These are phyloP conservation scores for Prunella vulgaris DNA, from an alignment of 257 asterid genomes.

Conservation along the genomic window DNA sequence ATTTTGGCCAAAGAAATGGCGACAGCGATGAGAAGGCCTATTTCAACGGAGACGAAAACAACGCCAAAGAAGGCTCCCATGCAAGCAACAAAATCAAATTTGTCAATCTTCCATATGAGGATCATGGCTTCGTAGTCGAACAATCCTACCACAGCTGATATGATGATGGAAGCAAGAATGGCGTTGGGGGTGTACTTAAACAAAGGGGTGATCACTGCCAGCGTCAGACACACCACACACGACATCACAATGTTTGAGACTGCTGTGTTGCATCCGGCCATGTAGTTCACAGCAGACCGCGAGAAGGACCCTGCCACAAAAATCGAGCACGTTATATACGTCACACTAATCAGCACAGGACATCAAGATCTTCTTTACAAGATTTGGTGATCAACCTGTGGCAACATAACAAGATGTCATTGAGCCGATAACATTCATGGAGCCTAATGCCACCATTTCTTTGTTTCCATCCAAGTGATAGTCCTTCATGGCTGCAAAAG, in stretches of 20 bases:
- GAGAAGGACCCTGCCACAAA: slow-evolving; percentile 34
- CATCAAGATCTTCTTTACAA: not conserved
- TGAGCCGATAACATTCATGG: slow-evolving; percentile 71
- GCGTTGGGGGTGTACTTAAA: slow-evolving; percentile 75
- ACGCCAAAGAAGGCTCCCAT: slow-evolving; percentile 86
- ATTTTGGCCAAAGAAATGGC: slow-evolving; percentile 66
- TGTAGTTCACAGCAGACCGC: slow-evolving; percentile 45
- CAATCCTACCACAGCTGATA: slow-evolving; percentile 57
- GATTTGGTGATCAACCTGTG: slow-evolving; percentile 36
- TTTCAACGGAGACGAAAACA: slow-evolving; percentile 54
- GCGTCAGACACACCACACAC: slow-evolving; percentile 45
- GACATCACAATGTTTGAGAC: slow-evolving; percentile 75
- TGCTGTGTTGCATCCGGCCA: slow-evolving; percentile 74
- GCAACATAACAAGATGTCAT: slow-evolving; percentile 71
- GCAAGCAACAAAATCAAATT: slow-evolving; percentile 69
- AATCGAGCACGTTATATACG: not conserved
- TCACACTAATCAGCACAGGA: not conserved
- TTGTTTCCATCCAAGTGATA: slow-evolving; percentile 72
- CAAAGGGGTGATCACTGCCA: slow-evolving; percentile 56
- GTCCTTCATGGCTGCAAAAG: slow-evolving; percentile 74
- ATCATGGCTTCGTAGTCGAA: slow-evolving; percentile 52
- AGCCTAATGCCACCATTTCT: slow-evolving; percentile 78
- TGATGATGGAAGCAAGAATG: slow-evolving; percentile 65
- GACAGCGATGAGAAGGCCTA: slow-evolving; percentile 73
- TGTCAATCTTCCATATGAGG: slow-evolving; percentile 65